A percentile compares a stretch with the other conserved stretches of the same genome.
These are phyloP conservation scores for Mychonastes homosphaera DNA, from an alignment of 139 green algal genomes.

Conservation along the genomic window DNA sequence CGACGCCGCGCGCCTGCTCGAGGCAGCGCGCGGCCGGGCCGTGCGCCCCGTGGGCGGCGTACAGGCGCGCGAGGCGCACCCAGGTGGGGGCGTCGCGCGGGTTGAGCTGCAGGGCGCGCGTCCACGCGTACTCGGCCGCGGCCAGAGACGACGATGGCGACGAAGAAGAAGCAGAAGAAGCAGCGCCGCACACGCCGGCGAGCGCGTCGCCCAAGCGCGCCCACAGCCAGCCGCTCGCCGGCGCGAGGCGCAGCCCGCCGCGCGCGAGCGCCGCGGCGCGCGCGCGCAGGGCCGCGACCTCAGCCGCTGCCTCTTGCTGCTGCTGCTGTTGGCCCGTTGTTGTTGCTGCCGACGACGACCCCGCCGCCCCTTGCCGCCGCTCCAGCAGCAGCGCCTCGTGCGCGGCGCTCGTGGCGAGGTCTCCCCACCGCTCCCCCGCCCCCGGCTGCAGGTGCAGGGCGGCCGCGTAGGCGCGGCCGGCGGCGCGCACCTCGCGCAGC, in stretches of 20 bases:
- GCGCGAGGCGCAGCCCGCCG: conserved; percentile 40
- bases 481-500: conserved; percentile 23
- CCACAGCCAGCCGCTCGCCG: conserved; percentile 46
- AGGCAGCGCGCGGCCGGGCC: conserved; percentile 40
- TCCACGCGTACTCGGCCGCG: conserved; percentile 50
- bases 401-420: conserved; percentile 22
- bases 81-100: conserved; percentile 40
- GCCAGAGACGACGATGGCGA: neutral
- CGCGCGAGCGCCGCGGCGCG: conserved; percentile 12
- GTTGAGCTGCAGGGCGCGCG: conserved; percentile 58
- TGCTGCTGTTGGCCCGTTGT: no score
- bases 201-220: conserved; percentile 26
- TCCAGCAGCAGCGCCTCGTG: conserved; percentile 19
- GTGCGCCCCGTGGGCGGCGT: conserved; percentile 26
- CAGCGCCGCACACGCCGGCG: conserved; percentile 11
- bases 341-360: neutral
- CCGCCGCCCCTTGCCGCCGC: conserved; percentile 3
- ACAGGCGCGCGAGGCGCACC: conserved; percentile 60
- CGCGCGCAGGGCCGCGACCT: neutral
- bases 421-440: conserved; percentile 34
- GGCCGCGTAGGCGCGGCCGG: conserved; percentile 34
- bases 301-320: conserved; percentile 1
- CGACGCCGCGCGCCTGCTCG: conserved; percentile 43
- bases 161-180: neutral
- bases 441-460: conserved; percentile 51